Evolutionary conservation across 2,329 filamentous ascomycete species (phyloP), one percentile per base, ranked within the genome.

Genomic region (Colletotrichum phormii): DNA sequence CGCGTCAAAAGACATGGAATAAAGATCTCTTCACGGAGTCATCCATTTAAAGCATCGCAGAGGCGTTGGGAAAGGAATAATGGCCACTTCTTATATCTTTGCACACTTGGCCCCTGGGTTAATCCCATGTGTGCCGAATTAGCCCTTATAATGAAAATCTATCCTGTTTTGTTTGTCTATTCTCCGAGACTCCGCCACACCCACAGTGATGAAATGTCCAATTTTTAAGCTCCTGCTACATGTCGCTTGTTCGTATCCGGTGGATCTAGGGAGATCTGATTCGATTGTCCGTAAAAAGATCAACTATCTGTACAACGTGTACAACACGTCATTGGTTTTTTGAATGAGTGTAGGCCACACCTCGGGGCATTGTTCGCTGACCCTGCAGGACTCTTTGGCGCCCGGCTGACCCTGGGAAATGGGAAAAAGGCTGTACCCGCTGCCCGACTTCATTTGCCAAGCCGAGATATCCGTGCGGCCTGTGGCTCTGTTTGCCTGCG

Each of bases 1-100:
- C 12, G 35, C 15, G 70, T 60, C 53, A 67, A 60, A 42, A 55
- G 6, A 70, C 37, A 60, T 58, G 24, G 51, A 63, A 65, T 26
- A 37, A 60, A 59, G 29, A 33, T 42, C 37, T 42, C 42, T 29
- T 37, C 4, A 13, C 22, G 13, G 24, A 49, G 35, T 61, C 55
- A 11, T 42, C 26, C 60, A 37, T 73, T 58, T 29, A 65, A 70
- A 70, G 71, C 71, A 73, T 73, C 60, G 49, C 61, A 64, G 18
- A 71, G 71, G 71, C 66, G 71, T 65, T 70, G 49, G 67, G 59
- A 65, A 71, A 65, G 46, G 60, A 57, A 49, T 49, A 59, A 33
- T 15, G 60, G 66, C 46, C 54, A 31, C 54, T 15, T 24, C 29
- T 22, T n/a, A 22, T 42, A 64, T 55, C n/a, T 57, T 54, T 46